Evolutionary conservation across 257 asterid genomes (phyloP).

Genomic region (Solanum habrochaites): DNA sequence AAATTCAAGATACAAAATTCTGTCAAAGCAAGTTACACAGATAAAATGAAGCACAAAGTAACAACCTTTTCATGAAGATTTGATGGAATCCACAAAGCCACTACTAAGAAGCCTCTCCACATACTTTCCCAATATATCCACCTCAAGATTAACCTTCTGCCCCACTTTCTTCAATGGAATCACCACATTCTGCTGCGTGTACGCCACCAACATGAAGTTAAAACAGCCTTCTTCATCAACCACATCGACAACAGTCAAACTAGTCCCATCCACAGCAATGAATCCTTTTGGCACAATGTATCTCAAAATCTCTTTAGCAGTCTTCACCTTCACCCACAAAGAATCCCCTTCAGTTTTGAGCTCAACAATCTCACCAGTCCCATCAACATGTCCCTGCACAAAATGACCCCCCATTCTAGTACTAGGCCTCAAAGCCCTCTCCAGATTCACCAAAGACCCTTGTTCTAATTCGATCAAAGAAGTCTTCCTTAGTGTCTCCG

Average conservation of each 20-base stretch:
- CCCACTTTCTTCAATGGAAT: slow-evolving; percentile 70
- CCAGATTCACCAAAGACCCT: slow-evolving; percentile 68
- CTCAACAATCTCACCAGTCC: slow-evolving; percentile 60
- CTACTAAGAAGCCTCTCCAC: slow-evolving; percentile 67
- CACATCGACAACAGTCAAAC: slow-evolving; percentile 85
- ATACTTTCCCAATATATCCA: slow-evolving; percentile 82
- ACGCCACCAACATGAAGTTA: slow-evolving; percentile 66
- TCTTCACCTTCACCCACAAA: slow-evolving; percentile 67
- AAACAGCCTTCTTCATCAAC: slow-evolving; percentile 61
- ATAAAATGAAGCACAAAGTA: background rate
- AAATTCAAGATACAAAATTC: background rate
- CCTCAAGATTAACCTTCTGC: slow-evolving; percentile 85
- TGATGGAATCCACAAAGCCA: slow-evolving; percentile 43
- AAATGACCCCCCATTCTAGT: slow-evolving; percentile 93
- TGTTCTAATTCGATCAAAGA: slow-evolving; percentile 40
- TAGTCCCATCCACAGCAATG: slow-evolving; percentile 76
- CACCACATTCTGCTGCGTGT: slow-evolving; percentile 68
- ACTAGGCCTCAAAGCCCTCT: slow-evolving; percentile 69
- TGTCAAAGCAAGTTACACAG: background rate
- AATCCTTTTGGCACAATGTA: slow-evolving; percentile 85
- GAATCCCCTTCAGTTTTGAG: slow-evolving; percentile 61
- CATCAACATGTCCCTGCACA: slow-evolving; percentile 92
- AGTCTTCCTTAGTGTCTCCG: slow-evolving; percentile 74
- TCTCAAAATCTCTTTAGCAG: slow-evolving; percentile 40
- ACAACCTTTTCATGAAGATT: slow-evolving; percentile 16